Conservation (phyloP, 192 early-diverging fungal species). For the Umbelopsis ramanniana region DNA sequence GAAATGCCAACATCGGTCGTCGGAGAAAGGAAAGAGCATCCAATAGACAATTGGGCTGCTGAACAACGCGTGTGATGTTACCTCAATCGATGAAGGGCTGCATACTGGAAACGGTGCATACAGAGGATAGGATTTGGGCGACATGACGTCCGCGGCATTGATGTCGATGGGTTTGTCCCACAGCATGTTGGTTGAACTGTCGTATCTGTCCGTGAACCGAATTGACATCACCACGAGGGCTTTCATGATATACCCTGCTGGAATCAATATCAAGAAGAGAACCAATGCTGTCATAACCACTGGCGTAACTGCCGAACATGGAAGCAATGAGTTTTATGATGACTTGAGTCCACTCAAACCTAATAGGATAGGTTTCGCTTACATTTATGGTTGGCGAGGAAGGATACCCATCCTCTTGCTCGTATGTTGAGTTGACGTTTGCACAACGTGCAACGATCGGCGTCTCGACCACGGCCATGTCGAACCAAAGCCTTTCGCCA, state of each 20-base stretch:
- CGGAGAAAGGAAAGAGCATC: conserved; percentile 50
- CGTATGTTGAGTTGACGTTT: conserved; percentile 25
- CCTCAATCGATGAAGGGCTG: neutral
- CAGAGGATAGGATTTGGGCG: neutral
- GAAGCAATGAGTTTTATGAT: neutral
- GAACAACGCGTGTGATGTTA: conserved; percentile 26
- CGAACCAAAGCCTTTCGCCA: conserved; percentile 36
- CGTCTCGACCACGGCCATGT: conserved; percentile 27
- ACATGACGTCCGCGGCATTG: too few relatives aligned
- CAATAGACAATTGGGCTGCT: conserved; percentile 23
- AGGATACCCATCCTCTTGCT: conserved; percentile 19
- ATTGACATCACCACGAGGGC: conserved; percentile 21
- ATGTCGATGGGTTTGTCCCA: neutral
- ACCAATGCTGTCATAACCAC: conserved; percentile 25
- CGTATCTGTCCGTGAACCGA: neutral
- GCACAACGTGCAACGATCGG: conserved; percentile 38
- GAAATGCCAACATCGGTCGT: conserved; percentile 50
- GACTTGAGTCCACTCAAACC: neutral
- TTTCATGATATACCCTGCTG: conserved; percentile 44
- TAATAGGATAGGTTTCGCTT: conserved; percentile 3
- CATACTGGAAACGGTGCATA: conserved; percentile 46
- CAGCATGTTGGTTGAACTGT: neutral
- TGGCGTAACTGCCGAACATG: conserved; percentile 23
- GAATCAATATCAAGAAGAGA: conserved; percentile 31
- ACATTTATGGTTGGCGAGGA: conserved; percentile 36